Conservation (phyloP, 352 stramenopile species). For the Blastocystis sp. region DNA sequence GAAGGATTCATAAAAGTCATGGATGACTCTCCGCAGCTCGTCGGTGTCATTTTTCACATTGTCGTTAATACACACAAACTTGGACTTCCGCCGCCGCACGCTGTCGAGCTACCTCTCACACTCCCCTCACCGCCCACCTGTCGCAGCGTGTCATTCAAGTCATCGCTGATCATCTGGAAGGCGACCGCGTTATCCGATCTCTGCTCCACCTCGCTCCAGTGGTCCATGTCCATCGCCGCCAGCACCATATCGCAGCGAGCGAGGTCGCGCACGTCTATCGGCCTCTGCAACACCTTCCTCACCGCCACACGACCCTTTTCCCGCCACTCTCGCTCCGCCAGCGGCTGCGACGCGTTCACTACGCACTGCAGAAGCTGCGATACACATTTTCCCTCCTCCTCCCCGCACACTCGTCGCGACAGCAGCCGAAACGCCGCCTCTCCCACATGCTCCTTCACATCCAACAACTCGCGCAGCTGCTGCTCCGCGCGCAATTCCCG, state of each 20-base stretch:
- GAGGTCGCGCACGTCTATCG: too few species aligned
- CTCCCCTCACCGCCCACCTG: not conserved
- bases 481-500: slow-evolving; percentile 64
- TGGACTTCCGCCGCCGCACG: slow-evolving; percentile 76
- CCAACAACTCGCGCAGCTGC: slow-evolving; percentile 70
- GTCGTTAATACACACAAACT: slow-evolving; percentile 91
- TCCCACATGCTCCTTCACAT: slow-evolving; percentile 76
- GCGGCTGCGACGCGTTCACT: not conserved
- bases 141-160: slow-evolving; percentile 70
- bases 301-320: not conserved
- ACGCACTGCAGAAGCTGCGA: slow-evolving; percentile 1
- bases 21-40: slow-evolving; percentile 72
- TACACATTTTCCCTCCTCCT: slow-evolving; percentile 4
- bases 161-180: slow-evolving; percentile 86
- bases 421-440: slow-evolving; percentile 78
- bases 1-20: slow-evolving; percentile 79
- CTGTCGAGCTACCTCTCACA: slow-evolving; percentile 77
- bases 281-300: too few species aligned
- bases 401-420: slow-evolving; percentile 66
- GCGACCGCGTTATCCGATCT: slow-evolving; percentile 69
- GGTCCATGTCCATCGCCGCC: not conserved
- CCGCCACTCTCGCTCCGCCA: too few species aligned
- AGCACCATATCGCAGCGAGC: not conserved
- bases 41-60: slow-evolving; percentile 78
- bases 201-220: not conserved